These are phyloP conservation scores for Scedosporium apiospermum DNA, from an alignment of 2,329 filamentous ascomycete genomes.

Conservation along the genomic window DNA sequence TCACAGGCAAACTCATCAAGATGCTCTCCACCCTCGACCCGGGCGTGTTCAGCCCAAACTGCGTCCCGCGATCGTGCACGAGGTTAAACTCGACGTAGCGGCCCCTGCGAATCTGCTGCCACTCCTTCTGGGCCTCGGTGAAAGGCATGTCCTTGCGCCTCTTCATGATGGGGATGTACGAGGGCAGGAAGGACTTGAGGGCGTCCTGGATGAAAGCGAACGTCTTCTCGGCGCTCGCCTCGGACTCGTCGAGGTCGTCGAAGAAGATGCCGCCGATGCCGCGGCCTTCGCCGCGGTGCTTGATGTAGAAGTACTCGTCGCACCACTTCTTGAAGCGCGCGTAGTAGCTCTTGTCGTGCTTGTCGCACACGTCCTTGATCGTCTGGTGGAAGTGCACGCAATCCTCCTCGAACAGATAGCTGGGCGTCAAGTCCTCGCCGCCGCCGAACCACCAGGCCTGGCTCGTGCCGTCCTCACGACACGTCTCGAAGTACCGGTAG, in stretches of 20 bases:
- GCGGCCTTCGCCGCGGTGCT: constrained; percentile 77
- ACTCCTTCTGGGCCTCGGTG: constrained; percentile 77
- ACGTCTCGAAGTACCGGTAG: constrained; percentile 97
- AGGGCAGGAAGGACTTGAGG: constrained; percentile 77
- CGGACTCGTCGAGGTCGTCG: constrained; percentile 82
- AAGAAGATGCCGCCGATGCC: constrained; percentile 98
- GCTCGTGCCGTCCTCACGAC: constrained; percentile 66
- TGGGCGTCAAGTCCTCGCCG: constrained; percentile 85
- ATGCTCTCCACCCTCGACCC: constrained; percentile 92
- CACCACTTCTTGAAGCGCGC: constrained; percentile 97
- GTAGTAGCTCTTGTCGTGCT: constrained; percentile 87
- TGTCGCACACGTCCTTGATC: constrained; percentile 87
- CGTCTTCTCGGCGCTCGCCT: constrained; percentile 78
- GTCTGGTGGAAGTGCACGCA: constrained; percentile 93
- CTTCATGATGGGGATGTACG: constrained; percentile 82
- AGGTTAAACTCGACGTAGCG: constrained; percentile 98
- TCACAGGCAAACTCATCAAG: constrained; percentile 89
- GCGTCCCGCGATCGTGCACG: constrained; percentile 89
- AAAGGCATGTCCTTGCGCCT: constrained; percentile 87
- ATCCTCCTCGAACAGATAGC: constrained; percentile 94
- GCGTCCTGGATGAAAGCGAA: constrained; percentile 86
- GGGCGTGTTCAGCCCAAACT: constrained; percentile 88
- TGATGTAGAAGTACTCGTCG: constrained; percentile 93
- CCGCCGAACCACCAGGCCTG: constrained; percentile 98
- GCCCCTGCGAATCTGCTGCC: constrained; percentile 93